Evolutionary conservation across 441 rosid genomes (phyloP).

Genomic region (Syzygium syzygioides): DNA sequence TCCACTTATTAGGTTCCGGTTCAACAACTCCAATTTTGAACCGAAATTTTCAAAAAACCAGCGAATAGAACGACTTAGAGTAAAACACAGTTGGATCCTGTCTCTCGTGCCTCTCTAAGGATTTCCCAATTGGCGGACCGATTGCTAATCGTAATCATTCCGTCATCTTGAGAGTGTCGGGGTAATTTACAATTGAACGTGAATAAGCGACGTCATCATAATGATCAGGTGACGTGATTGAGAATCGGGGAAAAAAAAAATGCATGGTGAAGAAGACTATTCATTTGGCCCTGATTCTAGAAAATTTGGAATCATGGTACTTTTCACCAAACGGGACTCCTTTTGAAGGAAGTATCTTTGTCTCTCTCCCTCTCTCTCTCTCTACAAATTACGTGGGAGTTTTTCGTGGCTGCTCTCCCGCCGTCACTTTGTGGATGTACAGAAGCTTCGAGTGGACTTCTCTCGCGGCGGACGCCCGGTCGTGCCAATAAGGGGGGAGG

Average conservation of each 20-base stretch:
- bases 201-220: rapidly evolving
- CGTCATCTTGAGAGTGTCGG: background rate
- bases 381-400: background rate
- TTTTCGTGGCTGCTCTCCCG: background rate
- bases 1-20: background rate
- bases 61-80: too few relatives aligned
- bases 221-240: too few relatives aligned
- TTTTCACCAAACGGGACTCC: background rate
- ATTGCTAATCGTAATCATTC: rapidly evolving
- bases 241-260: background rate
- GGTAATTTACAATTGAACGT: rapidly evolving
- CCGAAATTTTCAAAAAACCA: rapidly evolving
- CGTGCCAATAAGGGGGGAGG: too few relatives aligned
- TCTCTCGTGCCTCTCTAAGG: rapidly evolving
- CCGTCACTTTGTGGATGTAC: background rate
- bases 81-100: too few relatives aligned
- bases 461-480: too few relatives aligned
- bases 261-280: background rate
- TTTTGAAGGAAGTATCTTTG: background rate
- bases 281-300: background rate
- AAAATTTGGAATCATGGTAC: background rate
- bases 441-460: too few relatives aligned
- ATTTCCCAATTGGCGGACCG: too few relatives aligned
- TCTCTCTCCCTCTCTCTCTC: background rate
- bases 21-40: background rate